Base-by-base conservation (phyloP, 2,329 filamentous ascomycete species). In the Pseudopithomyces maydicus region DNA sequence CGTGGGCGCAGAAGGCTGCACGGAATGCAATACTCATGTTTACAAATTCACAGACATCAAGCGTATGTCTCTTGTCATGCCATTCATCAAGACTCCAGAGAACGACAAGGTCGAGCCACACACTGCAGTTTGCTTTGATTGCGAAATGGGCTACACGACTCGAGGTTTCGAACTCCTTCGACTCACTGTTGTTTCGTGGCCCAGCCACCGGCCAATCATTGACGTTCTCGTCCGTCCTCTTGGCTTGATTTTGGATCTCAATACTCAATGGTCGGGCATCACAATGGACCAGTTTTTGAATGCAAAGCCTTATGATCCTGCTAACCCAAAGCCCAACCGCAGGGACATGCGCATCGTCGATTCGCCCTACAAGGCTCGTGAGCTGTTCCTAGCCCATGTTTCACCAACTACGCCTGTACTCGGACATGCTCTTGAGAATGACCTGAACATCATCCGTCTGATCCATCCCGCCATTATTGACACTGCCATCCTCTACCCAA, bases 141-240 rank as follows among this genome's bases (percentile, higher is more conserved):
- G 95, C 69, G 95, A 99, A 73, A 99, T 99, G 95, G 91, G 91
- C 4, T 98, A 96, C 71, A 99, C 96, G 0, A 90, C 91, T 0
- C 77, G 89, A 48, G 95, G 96, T 0, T 80, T 98, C 62, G 95
- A 99, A 74, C 83, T 99, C 17, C 88, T 98, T 55, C 91, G 95
- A 8, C 77, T 99, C 2, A 98, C 95, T 0, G 93, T 91, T 5
- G 89, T 94, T 3, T 87, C 89, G 10, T 99, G 95, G 93, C 94
- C 94, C 0, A 80, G 83, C 8, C 90, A 91, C 19, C 84, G 88
- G 51, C 83, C 84, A 51, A 76, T 99, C 0, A 79, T 98, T 5
- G 95, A 99, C 70, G 83, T 97, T 0, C 84, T 98, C 0, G 93
- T 98, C 7, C 85, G 88, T 44, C 94, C 94, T 0, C 78, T 91